Base-by-base conservation (phyloP, 2,329 filamentous ascomycete genomes). In the Fusarium subglutinans region DNA sequence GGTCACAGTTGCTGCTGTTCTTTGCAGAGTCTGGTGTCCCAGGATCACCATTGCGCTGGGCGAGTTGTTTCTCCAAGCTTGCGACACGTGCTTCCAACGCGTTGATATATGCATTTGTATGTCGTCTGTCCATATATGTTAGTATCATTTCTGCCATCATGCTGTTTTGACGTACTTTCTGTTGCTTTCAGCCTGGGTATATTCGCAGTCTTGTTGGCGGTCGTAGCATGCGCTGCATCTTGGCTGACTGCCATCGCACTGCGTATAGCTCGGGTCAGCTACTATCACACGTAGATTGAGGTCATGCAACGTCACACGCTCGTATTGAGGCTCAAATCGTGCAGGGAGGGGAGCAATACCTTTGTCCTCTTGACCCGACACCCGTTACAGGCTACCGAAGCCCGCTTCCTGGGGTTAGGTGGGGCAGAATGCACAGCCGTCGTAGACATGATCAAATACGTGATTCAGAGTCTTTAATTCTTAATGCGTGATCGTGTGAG, bases 171-270 rank as follows among this genome's bases (percentile, higher is more conserved):
- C 63, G 1, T 15, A 66, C 63, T 66, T 66, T 30, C 63, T 64
- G 22, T 66, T 66, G 20, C 63, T 66, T 7, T 66, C 58, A 26
- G 40, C 47, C 10, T 66, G 63, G 13, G 63, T 54, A 45, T 66
- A 66, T 12, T 66, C 63, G 35, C 63, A 66, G 20, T 37, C 6
- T 17, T 66, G 63, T 9, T 63, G 47, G 10, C 63, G 59, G 24
- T 66, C 58, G 24, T 43, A 33, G 11, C 63, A 66, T 6, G 63
- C 63, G 20, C 58, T 66, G 28, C 63, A 64, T 18, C 45, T 43
- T 37, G 63, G 63, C 26, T 66, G 58, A 13, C 41, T 64, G 20
- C 59, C 63, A 14, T 66, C 63, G 40, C 63, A 66, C 63, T 66
- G 1, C 12, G 18, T 12, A 12, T 6, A 22, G 18, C 18, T 15